Evolutionary conservation across 1,284 basidiomycete species (phyloP), one percentile per base, ranked within the genome.

Genomic region (Ganoderma multipileum): DNA sequence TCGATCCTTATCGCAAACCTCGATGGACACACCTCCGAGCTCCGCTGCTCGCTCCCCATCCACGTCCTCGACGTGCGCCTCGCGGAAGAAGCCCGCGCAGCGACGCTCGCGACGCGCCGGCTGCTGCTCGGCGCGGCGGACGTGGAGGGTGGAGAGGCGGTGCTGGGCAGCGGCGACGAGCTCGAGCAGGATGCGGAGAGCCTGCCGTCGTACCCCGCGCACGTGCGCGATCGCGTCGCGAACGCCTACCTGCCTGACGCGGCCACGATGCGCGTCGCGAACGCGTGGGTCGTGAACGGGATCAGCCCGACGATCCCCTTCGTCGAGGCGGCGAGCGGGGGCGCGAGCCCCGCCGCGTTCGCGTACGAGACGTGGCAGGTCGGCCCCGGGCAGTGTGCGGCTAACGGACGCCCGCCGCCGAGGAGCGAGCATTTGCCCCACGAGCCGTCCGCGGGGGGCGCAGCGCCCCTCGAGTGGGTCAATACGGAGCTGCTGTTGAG

Each of bases 11-110:
- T 97, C 76, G 85, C 86, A 70, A 97, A 97, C 76, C 84, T 85
- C n/a, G 95, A 96, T 78, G 94, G 94, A 0, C 95, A 96, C 77
- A 91, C 91, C 1, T 96, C 95, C 2, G 95, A 97, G 80, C 85
- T 98, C 26, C 90, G 96, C 9, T 98, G 96, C 78, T 96, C 95
- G 0, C 85, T 98, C 0, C 96, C 96, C 0, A 82, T 98, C 44
- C 89, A 93, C 74, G 85, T 98, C 52, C 90, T 98, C 30, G 91
- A 96, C 72, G 76, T 86, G 68, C 83, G 87, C 11, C 82, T 96
- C 1, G 84, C 94, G 11, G 85, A 91, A 20, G 95, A 97, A 77
- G 92, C 94, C 0, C 85, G 90, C 54, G 81, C 86, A 0, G 86
- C 90, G 33, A 92, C 94, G 6, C 85, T 89, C 30, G 85, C 85